Evolutionary conservation across 2,329 filamentous ascomycete species (phyloP), one percentile per base, ranked within the genome.

Genomic region (Cladosporium velox): DNA sequence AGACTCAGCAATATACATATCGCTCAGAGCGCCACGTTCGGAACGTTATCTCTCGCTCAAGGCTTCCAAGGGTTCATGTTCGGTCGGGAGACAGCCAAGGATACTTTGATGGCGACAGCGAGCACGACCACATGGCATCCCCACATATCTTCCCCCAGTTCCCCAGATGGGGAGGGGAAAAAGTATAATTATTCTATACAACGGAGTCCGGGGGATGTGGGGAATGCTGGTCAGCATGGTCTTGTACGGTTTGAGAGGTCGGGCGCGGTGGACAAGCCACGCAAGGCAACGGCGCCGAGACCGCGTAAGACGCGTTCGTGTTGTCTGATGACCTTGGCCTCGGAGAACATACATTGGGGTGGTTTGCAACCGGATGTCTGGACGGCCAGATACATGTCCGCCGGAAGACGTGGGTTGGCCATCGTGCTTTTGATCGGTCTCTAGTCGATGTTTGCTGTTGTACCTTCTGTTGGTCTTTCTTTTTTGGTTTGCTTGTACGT

Each of bases 1-100:
- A 30, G 44, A 28, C 28, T 59, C 44, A 52, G 44, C 26, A 24
- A 61, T 61, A 61, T 61, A 61, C 44, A 52, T 38, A 28, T 49
- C 10, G 12, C 38, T 49, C 28, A 8, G 14, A 61, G 24, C 35
- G 57, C 35, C 34, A 30, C 35, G 24, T n/a, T 35, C 30, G 51
- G 51, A 54, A 28, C 51, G 51, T 30, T 32, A 54, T 44, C 41
- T 30, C 28, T 44, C 18, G 18, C 24, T 6, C 35, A 47, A 15
- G 32, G 26, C 10, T 21, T 44, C 21, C 35, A 28, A 44, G 35
- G 14, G 34, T 14, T 26, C 24, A 59, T 30, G 24, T 28, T 59
- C 35, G 34, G 35, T 30, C 57, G 57, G 57, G 21, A 59, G 24
- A 18, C 12, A 35, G 32, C 35, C 57, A 59, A 59, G 24, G 57